phyloP scores from a whole-genome alignment of 768 basidiomycete species.

The Fomitopsis serialis region DNA sequence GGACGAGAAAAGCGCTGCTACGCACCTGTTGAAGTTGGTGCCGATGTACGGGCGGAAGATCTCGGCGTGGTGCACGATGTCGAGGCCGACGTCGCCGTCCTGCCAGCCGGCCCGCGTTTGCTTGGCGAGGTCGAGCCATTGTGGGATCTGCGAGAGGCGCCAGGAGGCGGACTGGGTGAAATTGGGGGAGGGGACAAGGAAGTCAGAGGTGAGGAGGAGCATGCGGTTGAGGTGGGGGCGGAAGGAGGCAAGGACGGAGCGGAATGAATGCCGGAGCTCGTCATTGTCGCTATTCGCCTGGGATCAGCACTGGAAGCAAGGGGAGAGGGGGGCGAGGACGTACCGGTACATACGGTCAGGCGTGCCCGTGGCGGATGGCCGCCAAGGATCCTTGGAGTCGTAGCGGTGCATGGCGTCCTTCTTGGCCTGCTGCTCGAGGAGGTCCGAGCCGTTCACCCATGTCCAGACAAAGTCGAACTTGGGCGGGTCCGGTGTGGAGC shows the following conservation, averaged over 20 bases:
- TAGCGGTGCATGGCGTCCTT: slow-evolving; percentile 4
- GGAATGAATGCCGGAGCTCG: slow-evolving; percentile 32
- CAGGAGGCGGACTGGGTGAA: slow-evolving; percentile 9
- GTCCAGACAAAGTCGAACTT: slow-evolving; percentile 26
- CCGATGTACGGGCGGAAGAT: slow-evolving; percentile 18
- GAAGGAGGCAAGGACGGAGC: slow-evolving; percentile 28
- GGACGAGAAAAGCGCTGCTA: no score
- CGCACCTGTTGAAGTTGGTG: slow-evolving; percentile 30
- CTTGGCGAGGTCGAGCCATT: slow-evolving; percentile 29
- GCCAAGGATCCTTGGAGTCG: slow-evolving; percentile 16
- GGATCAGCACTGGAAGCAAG: no score
- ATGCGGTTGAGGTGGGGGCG: slow-evolving; percentile 22
- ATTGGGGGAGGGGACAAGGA: slow-evolving; percentile 16
- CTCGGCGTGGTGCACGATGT: slow-evolving; percentile 27
- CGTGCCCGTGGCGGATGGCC: slow-evolving; percentile 11
- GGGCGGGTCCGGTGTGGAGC: slow-evolving; percentile 12
- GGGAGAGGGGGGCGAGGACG: not conserved
- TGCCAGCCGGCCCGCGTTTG: slow-evolving; percentile 11
- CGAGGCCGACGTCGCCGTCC: slow-evolving; percentile 24
- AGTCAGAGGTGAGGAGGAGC: slow-evolving; percentile 31
- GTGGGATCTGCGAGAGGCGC: slow-evolving; percentile 33
- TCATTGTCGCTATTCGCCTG: slow-evolving; percentile 29
- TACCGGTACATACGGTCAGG: slow-evolving; percentile 21
- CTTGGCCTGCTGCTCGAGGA: slow-evolving; percentile 14
- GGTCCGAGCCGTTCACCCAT: slow-evolving; percentile 28